phyloP scores from a whole-genome alignment of 164 flowering plant genomes.

The Macadamia tetraphylla region DNA sequence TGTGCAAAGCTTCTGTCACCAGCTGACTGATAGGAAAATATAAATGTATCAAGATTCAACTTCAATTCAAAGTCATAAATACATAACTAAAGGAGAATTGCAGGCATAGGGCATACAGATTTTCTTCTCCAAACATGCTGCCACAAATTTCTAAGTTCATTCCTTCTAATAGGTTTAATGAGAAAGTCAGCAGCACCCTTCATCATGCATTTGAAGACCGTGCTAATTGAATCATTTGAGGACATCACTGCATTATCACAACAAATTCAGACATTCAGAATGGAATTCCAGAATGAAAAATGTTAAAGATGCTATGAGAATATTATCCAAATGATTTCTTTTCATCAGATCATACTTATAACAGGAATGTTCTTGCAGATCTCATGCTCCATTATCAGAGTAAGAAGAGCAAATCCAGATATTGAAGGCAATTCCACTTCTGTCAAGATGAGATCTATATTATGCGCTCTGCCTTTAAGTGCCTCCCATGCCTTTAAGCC shows the following conservation, averaged over 20 bases:
- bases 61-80: neutral
- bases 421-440: constrained; percentile 87
- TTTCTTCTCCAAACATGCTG: constrained; percentile 98
- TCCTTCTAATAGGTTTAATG: constrained; percentile 85
- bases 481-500: constrained; percentile 94
- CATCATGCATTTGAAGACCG: constrained; percentile 85
- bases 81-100: neutral
- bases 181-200: constrained; percentile 96
- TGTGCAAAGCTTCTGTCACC: constrained; percentile 34
- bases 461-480: constrained; percentile 53
- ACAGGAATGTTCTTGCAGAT: constrained; percentile 87
- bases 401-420: constrained; percentile 78
- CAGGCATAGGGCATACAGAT: constrained; percentile 42
- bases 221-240: constrained; percentile 63
- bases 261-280: neutral
- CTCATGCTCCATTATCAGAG: constrained; percentile 76
- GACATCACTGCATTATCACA: constrained; percentile 91
- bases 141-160: constrained; percentile 91
- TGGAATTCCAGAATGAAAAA: neutral
- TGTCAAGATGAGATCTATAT: constrained; percentile 73
- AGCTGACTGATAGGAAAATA: constrained; percentile 23
- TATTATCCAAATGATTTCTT: neutral
- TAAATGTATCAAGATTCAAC: neutral
- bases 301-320: neutral
- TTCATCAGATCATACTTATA: constrained; percentile 63